phyloP scores from a whole-genome alignment of 129 eudicot species.

The Flaveria ramosissima region DNA sequence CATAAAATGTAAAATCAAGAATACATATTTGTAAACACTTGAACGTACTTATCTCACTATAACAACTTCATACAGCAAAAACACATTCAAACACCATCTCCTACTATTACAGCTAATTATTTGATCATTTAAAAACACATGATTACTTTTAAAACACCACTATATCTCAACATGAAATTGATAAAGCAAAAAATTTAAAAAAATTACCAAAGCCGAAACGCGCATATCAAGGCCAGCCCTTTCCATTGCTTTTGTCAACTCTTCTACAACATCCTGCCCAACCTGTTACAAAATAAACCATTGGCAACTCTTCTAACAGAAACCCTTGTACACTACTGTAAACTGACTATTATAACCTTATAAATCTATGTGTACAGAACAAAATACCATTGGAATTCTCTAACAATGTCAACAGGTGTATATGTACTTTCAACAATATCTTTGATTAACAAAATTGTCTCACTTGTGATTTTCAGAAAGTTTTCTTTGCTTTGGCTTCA shows the following conservation, averaged over 20 bases:
- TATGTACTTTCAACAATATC: neutral
- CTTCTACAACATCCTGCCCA: slow-evolving; percentile 66
- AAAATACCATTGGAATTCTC: neutral
- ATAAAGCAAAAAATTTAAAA: neutral
- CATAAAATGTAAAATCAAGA: neutral
- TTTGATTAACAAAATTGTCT: neutral
- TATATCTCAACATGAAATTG: neutral
- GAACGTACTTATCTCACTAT: neutral
- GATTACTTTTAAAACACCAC: neutral
- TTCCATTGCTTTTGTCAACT: slow-evolving; percentile 70
- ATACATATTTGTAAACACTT: no score
- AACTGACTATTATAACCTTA: neutral
- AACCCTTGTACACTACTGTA: neutral
- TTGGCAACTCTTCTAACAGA: neutral
- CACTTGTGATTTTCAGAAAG: neutral
- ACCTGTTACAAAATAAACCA: slow-evolving; percentile 38
- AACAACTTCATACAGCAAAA: neutral
- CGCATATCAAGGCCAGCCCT: slow-evolving; percentile 70
- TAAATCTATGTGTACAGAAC: neutral
- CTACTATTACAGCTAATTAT: neutral
- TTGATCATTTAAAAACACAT: neutral
- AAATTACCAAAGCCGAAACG: slow-evolving; percentile 67
- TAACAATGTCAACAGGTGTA: neutral
- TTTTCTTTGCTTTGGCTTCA: neutral
- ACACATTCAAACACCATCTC: neutral